These are phyloP conservation scores for Starmerella stigmatis DNA, from an alignment of 805 yeast genomes.

Conservation along the genomic window DNA sequence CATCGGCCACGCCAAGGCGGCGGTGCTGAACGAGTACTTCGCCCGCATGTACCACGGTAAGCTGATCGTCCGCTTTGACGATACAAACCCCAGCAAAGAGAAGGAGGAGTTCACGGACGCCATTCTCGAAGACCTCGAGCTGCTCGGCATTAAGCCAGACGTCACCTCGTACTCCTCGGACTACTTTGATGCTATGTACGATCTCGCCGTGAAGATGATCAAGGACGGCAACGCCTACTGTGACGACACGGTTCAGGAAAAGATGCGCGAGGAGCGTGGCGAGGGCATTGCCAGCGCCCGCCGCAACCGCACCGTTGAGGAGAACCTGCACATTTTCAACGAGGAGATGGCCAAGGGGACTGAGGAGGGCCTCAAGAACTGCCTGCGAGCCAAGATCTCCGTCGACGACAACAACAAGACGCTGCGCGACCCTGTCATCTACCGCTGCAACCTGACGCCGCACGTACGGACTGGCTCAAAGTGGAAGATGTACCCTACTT, in stretches of 20 bases:
- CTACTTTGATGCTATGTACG: slow-evolving; percentile 87
- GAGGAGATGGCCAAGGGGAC: slow-evolving; percentile 91
- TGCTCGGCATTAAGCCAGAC: slow-evolving; percentile 91
- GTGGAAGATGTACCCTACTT: slow-evolving; percentile 97
- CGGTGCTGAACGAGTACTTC: slow-evolving; percentile 89
- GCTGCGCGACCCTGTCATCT: slow-evolving; percentile 93
- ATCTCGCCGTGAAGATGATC: slow-evolving; percentile 72
- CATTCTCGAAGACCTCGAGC: slow-evolving; percentile 79
- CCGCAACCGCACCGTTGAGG: slow-evolving; percentile 88
- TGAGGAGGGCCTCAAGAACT: slow-evolving; percentile 80
- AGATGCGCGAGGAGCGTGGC: slow-evolving; percentile 98
- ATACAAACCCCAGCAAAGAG: slow-evolving; percentile 96
- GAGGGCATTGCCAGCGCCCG: slow-evolving; percentile 88
- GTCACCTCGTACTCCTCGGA: slow-evolving; percentile 79
- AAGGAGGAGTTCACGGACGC: slow-evolving; percentile 89
- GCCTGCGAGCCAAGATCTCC: slow-evolving; percentile 94
- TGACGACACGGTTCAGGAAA: slow-evolving; percentile 89
- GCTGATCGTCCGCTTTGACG: slow-evolving; percentile 92
- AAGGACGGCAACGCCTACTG: slow-evolving; percentile 94
- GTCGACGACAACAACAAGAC: slow-evolving; percentile 87
- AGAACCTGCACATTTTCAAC: slow-evolving; percentile 66
- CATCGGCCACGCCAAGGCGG: slow-evolving; percentile 99
- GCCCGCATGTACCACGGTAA: slow-evolving; percentile 95
- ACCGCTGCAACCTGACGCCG: slow-evolving; percentile 94
- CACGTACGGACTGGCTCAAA: slow-evolving; percentile 89